A percentile compares a stretch with the other conserved stretches of the same genome.
phyloP scores from a whole-genome alignment of 2,329 filamentous ascomycete species.

The Cercospora beticola region DNA sequence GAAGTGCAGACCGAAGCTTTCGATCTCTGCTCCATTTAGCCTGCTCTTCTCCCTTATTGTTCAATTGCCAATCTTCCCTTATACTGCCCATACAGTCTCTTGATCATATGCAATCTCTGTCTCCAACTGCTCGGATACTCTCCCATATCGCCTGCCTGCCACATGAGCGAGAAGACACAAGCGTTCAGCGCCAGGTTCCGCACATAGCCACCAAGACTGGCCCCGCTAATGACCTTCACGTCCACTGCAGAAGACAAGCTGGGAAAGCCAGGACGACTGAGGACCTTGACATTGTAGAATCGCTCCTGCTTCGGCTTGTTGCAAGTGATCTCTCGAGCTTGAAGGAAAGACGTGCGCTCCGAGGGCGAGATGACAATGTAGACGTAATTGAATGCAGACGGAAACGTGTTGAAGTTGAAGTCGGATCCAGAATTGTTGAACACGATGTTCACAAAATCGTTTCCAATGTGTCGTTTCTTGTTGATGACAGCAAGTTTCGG shows the following conservation, averaged over 20 bases:
- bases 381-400: conserved; percentile 93
- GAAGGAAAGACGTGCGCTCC: conserved; percentile 72
- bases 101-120: conserved; percentile 80
- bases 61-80: conserved; percentile 10
- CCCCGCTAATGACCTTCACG: conserved; percentile 82
- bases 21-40: background rate
- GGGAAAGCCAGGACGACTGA: conserved; percentile 85
- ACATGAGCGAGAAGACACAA: conserved; percentile 90
- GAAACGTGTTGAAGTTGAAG: conserved; percentile 88
- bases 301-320: conserved; percentile 43
- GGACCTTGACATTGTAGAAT: conserved; percentile 87
- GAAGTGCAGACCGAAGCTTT: background rate
- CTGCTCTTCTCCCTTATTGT: background rate
- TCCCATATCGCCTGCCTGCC: conserved; percentile 58
- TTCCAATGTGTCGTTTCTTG: conserved; percentile 95
- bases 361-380: conserved; percentile 94
- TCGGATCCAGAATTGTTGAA: conserved; percentile 91
- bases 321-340: conserved; percentile 50
- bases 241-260: conserved; percentile 87
- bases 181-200: conserved; percentile 88
- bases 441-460: conserved; percentile 96
- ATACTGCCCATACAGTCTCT: conserved; percentile 68
- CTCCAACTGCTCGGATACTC: conserved; percentile 82
- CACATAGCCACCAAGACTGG: conserved; percentile 79
- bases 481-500: conserved; percentile 59